Evolutionary conservation across 1,284 basidiomycete genomes (phyloP), one percentile per base, ranked within the genome.

Genomic region (Moesziomyces globuligerus): DNA sequence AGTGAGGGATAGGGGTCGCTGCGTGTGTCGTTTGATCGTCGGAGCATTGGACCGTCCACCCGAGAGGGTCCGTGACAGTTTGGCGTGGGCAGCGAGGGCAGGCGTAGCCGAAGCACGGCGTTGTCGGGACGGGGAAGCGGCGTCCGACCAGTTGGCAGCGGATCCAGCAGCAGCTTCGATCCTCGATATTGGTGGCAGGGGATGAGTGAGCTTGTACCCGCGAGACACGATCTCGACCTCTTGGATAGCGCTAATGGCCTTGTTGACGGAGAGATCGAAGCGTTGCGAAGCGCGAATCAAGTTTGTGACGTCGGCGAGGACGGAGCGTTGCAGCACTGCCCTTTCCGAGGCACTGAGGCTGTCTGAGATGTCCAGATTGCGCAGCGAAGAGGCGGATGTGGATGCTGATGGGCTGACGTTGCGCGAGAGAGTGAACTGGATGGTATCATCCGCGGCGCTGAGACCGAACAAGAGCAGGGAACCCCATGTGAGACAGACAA

Each of bases 151-250:
- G 21, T 11, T 15, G 2, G 34, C 38, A 4, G 26, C 42, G 9
- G 26, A n/a, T 15, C 29, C 40, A 9, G 55, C 51, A 11, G 72
- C 44, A 0, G 75, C 68, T 43, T 81, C 80, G 34, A 81, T 75
- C 32, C 80, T 77, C 6, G 80, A 80, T 37, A 81, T 81, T 17
- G 80, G 80, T 2, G 80, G 72, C 9, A 81, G 61, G 7, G 80
- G 80, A 44, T 76, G 70, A 21, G 78, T 74, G 25, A 81, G 53
- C 45, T 71, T 76, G 57, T 72, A 79, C 6, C 79, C 79, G 21
- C 80, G 62, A 20, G 79, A 75, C 18, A 81, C 79, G 3, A 78
- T 56, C 61, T 81, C 80, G 34, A 78, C 76, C 48, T 81, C 80
- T 46, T 81, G 80, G 2, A 81, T 50, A n/a, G 80, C 80, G 11